These are phyloP conservation scores for Ophiostoma populinum DNA, from an alignment of 2,329 filamentous ascomycete species.

Conservation along the genomic window DNA sequence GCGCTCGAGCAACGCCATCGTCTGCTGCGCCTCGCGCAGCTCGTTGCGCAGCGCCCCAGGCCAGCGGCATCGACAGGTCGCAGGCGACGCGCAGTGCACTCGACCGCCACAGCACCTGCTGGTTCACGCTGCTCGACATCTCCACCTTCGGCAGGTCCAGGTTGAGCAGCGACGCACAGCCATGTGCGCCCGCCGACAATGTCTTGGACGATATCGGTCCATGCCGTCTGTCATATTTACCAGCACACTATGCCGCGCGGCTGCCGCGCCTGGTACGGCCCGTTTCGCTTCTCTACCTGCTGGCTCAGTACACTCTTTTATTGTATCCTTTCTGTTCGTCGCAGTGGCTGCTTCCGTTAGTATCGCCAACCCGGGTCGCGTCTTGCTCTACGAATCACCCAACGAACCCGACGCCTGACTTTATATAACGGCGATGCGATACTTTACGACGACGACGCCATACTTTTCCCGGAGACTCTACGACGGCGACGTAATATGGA, in stretches of 20 bases:
- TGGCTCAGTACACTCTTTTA: constrained; percentile 36
- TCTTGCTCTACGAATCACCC: too few relatives aligned
- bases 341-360: too few relatives aligned
- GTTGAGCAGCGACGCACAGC: constrained; percentile 56
- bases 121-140: constrained; percentile 84
- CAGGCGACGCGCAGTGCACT: constrained; percentile 56
- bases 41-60: constrained; percentile 60
- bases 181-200: constrained; percentile 53
- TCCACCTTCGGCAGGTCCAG: constrained; percentile 68
- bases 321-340: constrained; percentile 17
- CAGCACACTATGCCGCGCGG: too few relatives aligned
- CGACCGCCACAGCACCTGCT: constrained; percentile 79
- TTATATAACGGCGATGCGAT: too few relatives aligned
- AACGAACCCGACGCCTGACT: too few relatives aligned
- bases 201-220: too few relatives aligned
- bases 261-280: too few relatives aligned
- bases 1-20: constrained; percentile 23
- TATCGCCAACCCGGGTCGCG: too few relatives aligned
- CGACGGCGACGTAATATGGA: too few relatives aligned
- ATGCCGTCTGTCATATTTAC: too few relatives aligned
- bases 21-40: constrained; percentile 22
- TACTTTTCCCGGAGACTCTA: too few relatives aligned
- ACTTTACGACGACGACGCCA: too few relatives aligned
- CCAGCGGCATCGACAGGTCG: constrained; percentile 70
- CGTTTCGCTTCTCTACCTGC: constrained; percentile 28